Evolutionary conservation across 257 asterid species (phyloP).

Genomic region (Paraleonurus japonicus): DNA sequence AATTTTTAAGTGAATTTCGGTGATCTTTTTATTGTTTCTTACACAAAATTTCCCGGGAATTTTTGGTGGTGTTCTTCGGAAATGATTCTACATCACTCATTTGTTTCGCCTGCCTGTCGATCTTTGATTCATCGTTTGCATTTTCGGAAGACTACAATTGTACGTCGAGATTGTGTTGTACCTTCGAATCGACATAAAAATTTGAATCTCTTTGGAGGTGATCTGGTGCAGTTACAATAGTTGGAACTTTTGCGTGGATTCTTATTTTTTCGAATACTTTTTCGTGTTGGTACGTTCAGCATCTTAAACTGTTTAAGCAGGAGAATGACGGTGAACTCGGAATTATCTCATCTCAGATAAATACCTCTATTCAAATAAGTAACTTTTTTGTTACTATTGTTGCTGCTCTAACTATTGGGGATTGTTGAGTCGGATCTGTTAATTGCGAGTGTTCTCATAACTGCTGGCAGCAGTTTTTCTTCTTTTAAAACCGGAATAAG

Average conservation of each 20-base stretch:
- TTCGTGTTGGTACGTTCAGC: slow-evolving; percentile 4
- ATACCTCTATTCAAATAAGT: background rate
- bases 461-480: background rate
- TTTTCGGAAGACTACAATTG: slow-evolving; percentile 16
- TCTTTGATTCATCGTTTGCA: slow-evolving; percentile 21
- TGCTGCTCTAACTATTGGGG: background rate
- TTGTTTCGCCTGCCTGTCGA: slow-evolving; percentile 26
- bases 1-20: background rate
- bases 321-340: background rate
- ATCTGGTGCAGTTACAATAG: slow-evolving; percentile 12
- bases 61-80: slow-evolving; percentile 15
- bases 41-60: background rate
- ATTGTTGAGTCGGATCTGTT: background rate
- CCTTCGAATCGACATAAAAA: slow-evolving; percentile 34
- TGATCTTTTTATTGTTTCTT: background rate
- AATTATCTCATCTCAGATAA: background rate
- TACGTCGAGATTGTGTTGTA: slow-evolving; percentile 32
- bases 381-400: background rate
- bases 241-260: background rate
- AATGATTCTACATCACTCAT: slow-evolving; percentile 32
- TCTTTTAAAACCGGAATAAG: too few species aligned
- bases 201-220: slow-evolving; percentile 37
- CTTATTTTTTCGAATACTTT: background rate
- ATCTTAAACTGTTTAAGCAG: background rate
- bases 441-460: background rate